phyloP scores from a whole-genome alignment of 148 eudicot genomes.

The Selenicereus undatus region DNA sequence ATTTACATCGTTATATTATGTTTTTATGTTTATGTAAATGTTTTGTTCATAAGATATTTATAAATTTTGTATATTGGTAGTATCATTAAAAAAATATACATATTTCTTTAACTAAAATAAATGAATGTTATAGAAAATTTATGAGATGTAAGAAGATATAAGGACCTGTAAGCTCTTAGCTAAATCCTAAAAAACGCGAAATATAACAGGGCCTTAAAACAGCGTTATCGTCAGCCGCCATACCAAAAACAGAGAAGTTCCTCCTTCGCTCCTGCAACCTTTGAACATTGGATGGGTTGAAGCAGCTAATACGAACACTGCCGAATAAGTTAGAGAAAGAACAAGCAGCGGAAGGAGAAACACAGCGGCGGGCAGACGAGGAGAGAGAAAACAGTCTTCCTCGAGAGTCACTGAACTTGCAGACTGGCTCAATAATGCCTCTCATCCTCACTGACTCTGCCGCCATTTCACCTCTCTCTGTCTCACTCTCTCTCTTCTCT shows the following conservation, averaged over 20 bases:
- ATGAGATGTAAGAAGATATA: no score
- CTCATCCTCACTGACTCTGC: constrained; percentile 27
- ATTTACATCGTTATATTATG: no score
- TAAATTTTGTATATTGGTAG: no score
- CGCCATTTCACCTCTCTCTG: constrained; percentile 20
- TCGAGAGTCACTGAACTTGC: constrained; percentile 43
- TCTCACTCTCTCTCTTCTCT: background rate
- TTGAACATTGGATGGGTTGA: constrained; percentile 13
- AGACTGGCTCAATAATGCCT: constrained; percentile 27
- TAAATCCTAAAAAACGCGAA: no score
- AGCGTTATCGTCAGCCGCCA: constrained; percentile 47
- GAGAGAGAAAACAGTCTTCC: constrained; percentile 31
- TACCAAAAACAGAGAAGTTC: constrained; percentile 54
- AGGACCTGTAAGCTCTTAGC: no score
- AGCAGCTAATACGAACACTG: constrained; percentile 29
- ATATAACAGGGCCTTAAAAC: background rate
- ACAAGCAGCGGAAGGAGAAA: constrained; percentile 21
- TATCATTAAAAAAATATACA: no score
- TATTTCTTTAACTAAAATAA: no score
- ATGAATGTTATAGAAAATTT: no score
- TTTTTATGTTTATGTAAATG: no score
- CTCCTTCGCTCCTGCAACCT: constrained; percentile 22
- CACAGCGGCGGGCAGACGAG: constrained; percentile 4
- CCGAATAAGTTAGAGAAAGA: constrained; percentile 46
- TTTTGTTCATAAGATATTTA: no score